phyloP scores from a whole-genome alignment of 2,329 filamentous ascomycete species.

The Cryphonectria parasitica region DNA sequence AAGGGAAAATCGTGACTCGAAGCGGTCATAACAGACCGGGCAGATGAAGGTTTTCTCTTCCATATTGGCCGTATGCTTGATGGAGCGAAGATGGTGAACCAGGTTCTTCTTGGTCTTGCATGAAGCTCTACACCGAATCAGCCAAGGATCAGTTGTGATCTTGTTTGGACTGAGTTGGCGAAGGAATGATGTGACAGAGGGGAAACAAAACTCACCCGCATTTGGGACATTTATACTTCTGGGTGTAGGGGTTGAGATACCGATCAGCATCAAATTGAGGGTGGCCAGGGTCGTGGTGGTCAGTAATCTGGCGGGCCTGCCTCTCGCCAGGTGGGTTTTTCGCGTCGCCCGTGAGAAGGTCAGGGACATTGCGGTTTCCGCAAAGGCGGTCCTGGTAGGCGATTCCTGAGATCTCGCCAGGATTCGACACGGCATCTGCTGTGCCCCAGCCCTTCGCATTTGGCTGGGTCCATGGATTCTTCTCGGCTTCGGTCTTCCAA shows the following conservation, averaged over 20 bases:
- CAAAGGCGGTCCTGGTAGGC: constrained; percentile 28
- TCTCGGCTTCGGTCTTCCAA: not conserved
- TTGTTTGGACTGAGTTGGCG: not conserved
- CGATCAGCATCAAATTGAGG: constrained; percentile 50
- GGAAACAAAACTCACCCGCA: constrained; percentile 52
- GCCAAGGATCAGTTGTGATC: constrained; percentile 24
- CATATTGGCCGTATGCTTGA: constrained; percentile 42
- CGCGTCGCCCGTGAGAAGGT: constrained; percentile 21
- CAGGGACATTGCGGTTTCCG: constrained; percentile 30
- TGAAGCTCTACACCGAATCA: constrained; percentile 41
- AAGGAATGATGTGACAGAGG: not conserved
- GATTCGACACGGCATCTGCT: not conserved
- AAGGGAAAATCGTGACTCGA: constrained; percentile 47
- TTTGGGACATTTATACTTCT: constrained; percentile 59
- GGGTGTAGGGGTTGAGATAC: constrained; percentile 49
- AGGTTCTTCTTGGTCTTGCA: constrained; percentile 42
- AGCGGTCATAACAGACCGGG: constrained; percentile 48
- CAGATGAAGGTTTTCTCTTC: constrained; percentile 43
- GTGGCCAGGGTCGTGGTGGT: constrained; percentile 48
- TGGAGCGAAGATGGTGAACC: constrained; percentile 49
- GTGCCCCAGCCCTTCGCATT: not conserved
- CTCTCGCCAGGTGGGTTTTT: constrained; percentile 32
- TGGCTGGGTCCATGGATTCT: constrained; percentile 25
- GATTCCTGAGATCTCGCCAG: constrained; percentile 2
- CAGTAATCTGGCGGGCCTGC: not conserved